A percentile compares a stretch with the other conserved stretches of the same genome.
Evolutionary conservation across 179 eudicot genomes (phyloP).

Genomic region (Silene vulgaris): DNA sequence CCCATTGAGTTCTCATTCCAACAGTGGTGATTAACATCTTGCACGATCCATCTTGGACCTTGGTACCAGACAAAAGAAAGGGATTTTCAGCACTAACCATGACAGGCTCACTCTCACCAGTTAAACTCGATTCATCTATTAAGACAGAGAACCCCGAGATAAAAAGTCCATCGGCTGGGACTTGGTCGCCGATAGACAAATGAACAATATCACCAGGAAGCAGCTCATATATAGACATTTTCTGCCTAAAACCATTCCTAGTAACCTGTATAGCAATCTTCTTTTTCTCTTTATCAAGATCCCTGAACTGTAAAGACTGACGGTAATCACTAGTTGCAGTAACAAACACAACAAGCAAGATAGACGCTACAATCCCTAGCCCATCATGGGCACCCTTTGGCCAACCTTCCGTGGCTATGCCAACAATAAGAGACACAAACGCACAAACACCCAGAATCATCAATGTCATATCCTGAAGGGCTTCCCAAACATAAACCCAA

Average conservation of each 20-base stretch:
- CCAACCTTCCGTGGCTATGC: constrained; percentile 89
- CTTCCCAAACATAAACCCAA: constrained; percentile 89
- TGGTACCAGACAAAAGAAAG: constrained; percentile 77
- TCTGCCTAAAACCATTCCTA: constrained; percentile 75
- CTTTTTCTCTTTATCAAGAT: constrained; percentile 93
- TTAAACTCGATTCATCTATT: constrained; percentile 84
- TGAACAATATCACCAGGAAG: constrained; percentile 88
- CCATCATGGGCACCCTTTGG: constrained; percentile 91
- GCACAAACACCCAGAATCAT: constrained; percentile 92
- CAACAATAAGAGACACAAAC: constrained; percentile 75
- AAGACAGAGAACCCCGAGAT: constrained; percentile 74
- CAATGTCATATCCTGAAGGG: constrained; percentile 91
- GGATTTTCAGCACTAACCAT: constrained; percentile 64
- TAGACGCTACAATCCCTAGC: constrained; percentile 82
- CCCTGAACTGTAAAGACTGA: constrained; percentile 82
- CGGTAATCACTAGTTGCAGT: constrained; percentile 93
- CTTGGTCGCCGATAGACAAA: constrained; percentile 87
- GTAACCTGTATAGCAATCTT: constrained; percentile 79
- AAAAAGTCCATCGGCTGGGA: constrained; percentile 94
- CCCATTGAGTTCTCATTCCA: constrained; percentile 99
- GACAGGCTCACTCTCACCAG: constrained; percentile 94
- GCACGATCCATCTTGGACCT: constrained; percentile 94
- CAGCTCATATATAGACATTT: constrained; percentile 71
- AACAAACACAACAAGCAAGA: constrained; percentile 79
- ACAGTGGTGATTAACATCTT: constrained; percentile 89